Base-by-base conservation (phyloP, 345 rosid species). In the Mercurialis annua region DNA sequence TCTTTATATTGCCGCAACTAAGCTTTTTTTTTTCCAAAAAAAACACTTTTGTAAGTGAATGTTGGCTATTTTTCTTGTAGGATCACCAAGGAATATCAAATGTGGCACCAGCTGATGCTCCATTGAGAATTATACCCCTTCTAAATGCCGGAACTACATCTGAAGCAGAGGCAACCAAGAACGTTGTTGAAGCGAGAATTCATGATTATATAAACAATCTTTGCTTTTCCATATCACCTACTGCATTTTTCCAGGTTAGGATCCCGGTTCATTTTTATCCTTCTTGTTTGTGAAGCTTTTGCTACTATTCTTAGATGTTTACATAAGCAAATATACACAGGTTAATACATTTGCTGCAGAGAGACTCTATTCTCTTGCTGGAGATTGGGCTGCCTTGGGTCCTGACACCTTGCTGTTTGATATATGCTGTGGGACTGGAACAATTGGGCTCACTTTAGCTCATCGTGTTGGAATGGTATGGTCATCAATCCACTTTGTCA, bases 371-470 rank as follows among this genome's bases (percentile, higher is more conserved):
- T 80, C 96, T 15, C 90, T 91, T 78, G 98, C 97, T 77, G 99
- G 98, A 59, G 93, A 94, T 69, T 94, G 98, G 96, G 99, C 98
- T 78, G 86, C 75, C 70, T 78, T 94, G 75, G 87, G 87, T 74
- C 89, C 90, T 18, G 92, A 89, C 74, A 94, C 96, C 38, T 73
- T 94, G 73, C 81, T 94, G 6, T 94, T 94, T 68, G 98, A 94
- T 73, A 73, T 94, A 65, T 94, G 99, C 76, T 94, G 99, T 75
- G 98, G 99, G 60, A 94, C 99, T 31, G 96, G 99, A 68, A 91
- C 96, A 26, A 94, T 94, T 29, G 98, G 98, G 48, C 92, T 94
- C 50, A 94, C 98, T 1, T 71, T 89, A 47, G 99, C 98, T 1
- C 89, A 85, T 79, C 92, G 82, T 69, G 99, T 94, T 71, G 97